Evolutionary conservation across 805 yeast species (phyloP), one percentile per base, ranked within the genome.

Genomic region (Lachancea mirantina): DNA sequence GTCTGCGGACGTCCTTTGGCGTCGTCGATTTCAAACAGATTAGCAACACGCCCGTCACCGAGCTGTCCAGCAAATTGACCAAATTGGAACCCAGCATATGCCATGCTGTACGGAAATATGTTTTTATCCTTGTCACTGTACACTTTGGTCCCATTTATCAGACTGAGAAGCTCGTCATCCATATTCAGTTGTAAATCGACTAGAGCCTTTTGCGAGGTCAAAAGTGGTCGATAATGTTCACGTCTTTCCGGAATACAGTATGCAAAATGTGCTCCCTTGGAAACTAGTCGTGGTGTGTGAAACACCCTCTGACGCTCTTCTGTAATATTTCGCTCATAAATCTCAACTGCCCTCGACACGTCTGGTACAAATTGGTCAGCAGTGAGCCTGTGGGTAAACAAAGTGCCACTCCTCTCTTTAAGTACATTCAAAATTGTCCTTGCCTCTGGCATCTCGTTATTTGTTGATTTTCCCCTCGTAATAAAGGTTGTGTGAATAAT

Each of bases 61-160:
- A 89, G 62, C 56, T 92, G 98, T 2, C 97, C 97, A 0, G 96
- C 96, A 74, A 89, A 89, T 43, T 74, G 75, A 3, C 98, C 97
- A 64, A 92, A 89, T 52, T 89, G 98, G 68, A 80, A 85, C 1
- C 98, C 98, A 2, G 97, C 95, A 57, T 89, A 89, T 0, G 89
- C 84, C 55, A 82, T 88, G 8, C 96, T 74, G 57, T 82, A 89
- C 0, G 98, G 97, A 44, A 74, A 74, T 1, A 81, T 69, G 5
- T 52, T 49, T 6, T 50, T 67, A 5, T 49, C 44, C 9, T 46
- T 50, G 19, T 67, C 64, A 11, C 62, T 61, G 22, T 57, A 47
- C 2, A 70, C 43, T n/a, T 58, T 46, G 23, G 72, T 63, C 1
- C 96, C 96, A 36, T 77, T 66, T 4, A 82, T 73, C 2, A 83